A percentile compares a stretch with the other conserved stretches of the same genome.
phyloP scores from a whole-genome alignment of 768 basidiomycete species.

The Termitomyces sp. region DNA sequence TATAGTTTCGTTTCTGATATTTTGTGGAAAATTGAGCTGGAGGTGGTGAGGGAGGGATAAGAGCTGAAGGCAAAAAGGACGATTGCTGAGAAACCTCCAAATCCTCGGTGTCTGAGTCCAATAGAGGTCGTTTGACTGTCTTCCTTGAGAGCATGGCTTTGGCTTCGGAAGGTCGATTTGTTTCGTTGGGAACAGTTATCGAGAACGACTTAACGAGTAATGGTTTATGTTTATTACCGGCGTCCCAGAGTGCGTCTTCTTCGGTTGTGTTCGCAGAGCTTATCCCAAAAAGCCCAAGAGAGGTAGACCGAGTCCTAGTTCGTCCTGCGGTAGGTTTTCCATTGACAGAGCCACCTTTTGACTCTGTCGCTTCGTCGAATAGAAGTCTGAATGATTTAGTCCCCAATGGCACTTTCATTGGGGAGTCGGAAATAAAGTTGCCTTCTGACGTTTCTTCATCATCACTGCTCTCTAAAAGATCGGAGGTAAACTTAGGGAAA shows the following conservation, averaged over 20 bases:
- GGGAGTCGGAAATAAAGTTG: conserved; percentile 65
- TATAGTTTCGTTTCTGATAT: conserved; percentile 18
- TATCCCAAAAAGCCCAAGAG: conserved; percentile 10
- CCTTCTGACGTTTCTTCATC: conserved; percentile 32
- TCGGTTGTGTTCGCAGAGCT: background rate
- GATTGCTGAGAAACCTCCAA: conserved; percentile 8
- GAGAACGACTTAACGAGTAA: background rate
- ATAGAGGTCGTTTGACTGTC: conserved; percentile 39
- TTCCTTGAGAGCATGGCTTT: background rate
- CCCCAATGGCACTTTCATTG: conserved; percentile 53
- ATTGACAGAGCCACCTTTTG: conserved; percentile 1
- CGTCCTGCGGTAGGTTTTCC: conserved; percentile 6
- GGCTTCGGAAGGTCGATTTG: background rate
- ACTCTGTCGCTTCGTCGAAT: conserved; percentile 44
- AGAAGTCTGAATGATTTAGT: conserved; percentile 61
- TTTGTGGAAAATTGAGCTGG: conserved; percentile 25
- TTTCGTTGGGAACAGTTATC: background rate
- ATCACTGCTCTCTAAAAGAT: conserved; percentile 23
- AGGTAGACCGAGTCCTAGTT: conserved; percentile 8
- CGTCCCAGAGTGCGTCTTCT: conserved; percentile 10
- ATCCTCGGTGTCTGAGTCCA: conserved; percentile 25
- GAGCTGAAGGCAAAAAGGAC: conserved; percentile 20
- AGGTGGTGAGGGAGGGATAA: conserved; percentile 71
- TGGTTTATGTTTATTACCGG: conserved; percentile 3
- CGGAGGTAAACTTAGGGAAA: conserved; percentile 27